A percentile compares a stretch with the other conserved stretches of the same genome.
Conservation (phyloP, 148 eudicot species). For the Nepenthes mirabilis region DNA sequence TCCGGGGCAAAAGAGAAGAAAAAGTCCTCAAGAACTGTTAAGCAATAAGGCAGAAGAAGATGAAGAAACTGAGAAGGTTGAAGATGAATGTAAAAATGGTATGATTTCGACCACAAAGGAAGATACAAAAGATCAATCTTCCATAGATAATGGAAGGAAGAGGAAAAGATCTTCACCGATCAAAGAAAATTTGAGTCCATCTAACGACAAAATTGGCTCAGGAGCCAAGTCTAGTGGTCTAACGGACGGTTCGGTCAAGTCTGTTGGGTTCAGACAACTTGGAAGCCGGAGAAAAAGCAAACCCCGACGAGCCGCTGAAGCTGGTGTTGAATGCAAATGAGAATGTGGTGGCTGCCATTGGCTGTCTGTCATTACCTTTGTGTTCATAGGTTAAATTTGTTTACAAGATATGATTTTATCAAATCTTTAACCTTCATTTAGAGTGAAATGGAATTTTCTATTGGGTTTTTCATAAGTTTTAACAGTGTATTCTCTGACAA, state of each 20-base stretch:
- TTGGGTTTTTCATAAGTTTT: too few relatives aligned
- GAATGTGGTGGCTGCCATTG: background rate
- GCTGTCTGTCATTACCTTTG: too few relatives aligned
- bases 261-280: conserved; percentile 52
- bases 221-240: conserved; percentile 11
- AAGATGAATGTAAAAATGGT: conserved; percentile 17
- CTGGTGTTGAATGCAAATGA: conserved; percentile 62
- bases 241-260: conserved; percentile 20
- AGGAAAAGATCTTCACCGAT: conserved; percentile 34
- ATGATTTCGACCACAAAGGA: conserved; percentile 8
- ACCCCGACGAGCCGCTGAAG: conserved; percentile 84
- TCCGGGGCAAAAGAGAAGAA: conserved; percentile 30
- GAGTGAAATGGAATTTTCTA: too few relatives aligned
- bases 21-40: conserved; percentile 41
- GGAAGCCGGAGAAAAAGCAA: conserved; percentile 69
- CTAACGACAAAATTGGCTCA: conserved; percentile 28
- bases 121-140: conserved; percentile 15
- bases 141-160: conserved; percentile 34
- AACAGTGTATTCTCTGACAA: too few relatives aligned
- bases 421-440: too few relatives aligned
- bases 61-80: conserved; percentile 24
- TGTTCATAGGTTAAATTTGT: too few relatives aligned
- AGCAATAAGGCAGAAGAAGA: conserved; percentile 25
- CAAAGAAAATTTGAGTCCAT: conserved; percentile 20
- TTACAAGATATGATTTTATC: too few relatives aligned